Conservation (phyloP, 2,329 filamentous ascomycete species). For the Atkinsonella texensis region DNA sequence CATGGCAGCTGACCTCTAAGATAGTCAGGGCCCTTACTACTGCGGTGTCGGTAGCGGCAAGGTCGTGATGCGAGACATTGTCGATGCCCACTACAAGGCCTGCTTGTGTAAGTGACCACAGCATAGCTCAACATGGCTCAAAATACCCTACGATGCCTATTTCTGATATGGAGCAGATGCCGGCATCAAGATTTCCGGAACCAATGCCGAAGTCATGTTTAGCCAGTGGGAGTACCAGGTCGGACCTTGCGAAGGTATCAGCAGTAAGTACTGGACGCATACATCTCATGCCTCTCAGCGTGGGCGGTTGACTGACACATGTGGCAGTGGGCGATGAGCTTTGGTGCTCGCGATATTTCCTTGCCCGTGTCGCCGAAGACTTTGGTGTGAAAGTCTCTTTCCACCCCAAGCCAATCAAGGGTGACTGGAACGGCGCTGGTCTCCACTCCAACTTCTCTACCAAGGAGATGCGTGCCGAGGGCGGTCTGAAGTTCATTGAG, state of each 20-base stretch:
- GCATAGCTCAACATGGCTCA: not conserved
- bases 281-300: not conserved
- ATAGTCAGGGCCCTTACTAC: constrained; percentile 31
- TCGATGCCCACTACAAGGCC: constrained; percentile 53
- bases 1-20: constrained; percentile 8
- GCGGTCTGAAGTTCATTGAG: constrained; percentile 94
- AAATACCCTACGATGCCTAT: too few species aligned
- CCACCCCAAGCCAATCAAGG: constrained; percentile 88
- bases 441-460: constrained; percentile 93
- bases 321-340: constrained; percentile 79
- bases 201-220: constrained; percentile 87
- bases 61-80: constrained; percentile 95
- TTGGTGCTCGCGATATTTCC: constrained; percentile 75
- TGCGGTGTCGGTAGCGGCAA: constrained; percentile 95
- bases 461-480: constrained; percentile 75
- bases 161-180: constrained; percentile 33
- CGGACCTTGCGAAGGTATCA: constrained; percentile 77
- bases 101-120: constrained; percentile 47
- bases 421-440: constrained; percentile 89
- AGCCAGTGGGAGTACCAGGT: constrained; percentile 98
- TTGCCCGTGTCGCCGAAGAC: constrained; percentile 85
- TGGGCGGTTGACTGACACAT: not conserved
- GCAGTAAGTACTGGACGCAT: constrained; percentile 43
- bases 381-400: constrained; percentile 94
- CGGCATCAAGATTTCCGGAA: constrained; percentile 87